Evolutionary conservation across 2,329 filamentous ascomycete species (phyloP).

Genomic region (Juglanconis sp.): DNA sequence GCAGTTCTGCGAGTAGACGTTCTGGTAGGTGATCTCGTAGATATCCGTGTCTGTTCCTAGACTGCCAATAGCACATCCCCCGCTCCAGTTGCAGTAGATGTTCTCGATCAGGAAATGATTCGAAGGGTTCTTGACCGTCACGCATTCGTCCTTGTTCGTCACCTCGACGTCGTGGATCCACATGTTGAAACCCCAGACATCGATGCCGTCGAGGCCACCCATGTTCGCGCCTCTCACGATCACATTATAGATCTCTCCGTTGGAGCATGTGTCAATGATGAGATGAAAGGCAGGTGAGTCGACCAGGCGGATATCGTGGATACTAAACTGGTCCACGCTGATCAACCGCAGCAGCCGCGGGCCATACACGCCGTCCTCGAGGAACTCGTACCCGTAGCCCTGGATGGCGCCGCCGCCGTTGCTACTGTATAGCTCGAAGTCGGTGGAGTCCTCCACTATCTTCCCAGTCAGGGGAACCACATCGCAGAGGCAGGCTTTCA

Average conservation of each 20-base stretch:
- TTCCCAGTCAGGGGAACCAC: background rate
- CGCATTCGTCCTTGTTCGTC: conserved; percentile 59
- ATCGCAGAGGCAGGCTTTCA: too few relatives aligned
- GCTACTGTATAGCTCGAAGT: conserved; percentile 45
- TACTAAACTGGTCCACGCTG: conserved; percentile 41
- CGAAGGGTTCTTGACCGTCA: conserved; percentile 51
- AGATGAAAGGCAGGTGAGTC: conserved; percentile 45
- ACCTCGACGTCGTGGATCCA: conserved; percentile 57
- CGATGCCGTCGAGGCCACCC: conserved; percentile 52
- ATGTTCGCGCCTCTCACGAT: conserved; percentile 43
- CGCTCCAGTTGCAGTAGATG: conserved; percentile 55
- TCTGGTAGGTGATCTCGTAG: conserved; percentile 48
- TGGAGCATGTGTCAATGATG: conserved; percentile 41
- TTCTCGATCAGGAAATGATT: conserved; percentile 52
- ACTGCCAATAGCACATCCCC: conserved; percentile 52
- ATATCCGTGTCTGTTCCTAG: conserved; percentile 45
- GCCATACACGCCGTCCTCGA: conserved; percentile 31
- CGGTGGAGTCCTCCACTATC: conserved; percentile 24
- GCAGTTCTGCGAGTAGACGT: conserved; percentile 52
- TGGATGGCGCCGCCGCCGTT: conserved; percentile 43
- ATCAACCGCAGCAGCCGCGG: conserved; percentile 43
- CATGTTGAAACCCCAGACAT: conserved; percentile 51
- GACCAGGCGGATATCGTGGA: conserved; percentile 45
- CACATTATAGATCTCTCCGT: conserved; percentile 49
- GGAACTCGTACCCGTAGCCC: conserved; percentile 45